phyloP scores from a whole-genome alignment of 331 rosid genomes.

The Rhamnella rubrinervis region DNA sequence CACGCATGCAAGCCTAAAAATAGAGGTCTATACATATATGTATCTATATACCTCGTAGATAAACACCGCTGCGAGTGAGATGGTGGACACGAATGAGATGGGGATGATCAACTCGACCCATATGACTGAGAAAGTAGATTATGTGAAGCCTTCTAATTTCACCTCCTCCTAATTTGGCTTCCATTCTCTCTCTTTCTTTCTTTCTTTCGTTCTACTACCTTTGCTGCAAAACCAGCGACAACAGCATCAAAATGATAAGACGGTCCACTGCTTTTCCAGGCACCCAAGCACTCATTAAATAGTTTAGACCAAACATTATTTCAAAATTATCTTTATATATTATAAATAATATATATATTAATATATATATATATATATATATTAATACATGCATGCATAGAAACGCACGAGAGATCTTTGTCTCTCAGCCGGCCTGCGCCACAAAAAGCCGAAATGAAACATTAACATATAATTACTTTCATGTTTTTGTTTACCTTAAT shows the following conservation, averaged over 20 bases:
- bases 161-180: conserved; percentile 39
- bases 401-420: conserved; percentile 49
- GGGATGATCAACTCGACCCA: conserved; percentile 63
- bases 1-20: neutral
- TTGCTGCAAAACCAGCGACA: too few relatives aligned
- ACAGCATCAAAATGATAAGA: too few relatives aligned
- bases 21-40: neutral
- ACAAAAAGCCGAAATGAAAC: conserved; percentile 28
- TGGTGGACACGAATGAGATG: conserved; percentile 82
- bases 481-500: conserved; percentile 4
- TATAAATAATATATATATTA: conserved; percentile 6
- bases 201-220: too few relatives aligned
- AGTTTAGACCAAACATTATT: conserved; percentile 15
- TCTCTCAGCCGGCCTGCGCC: conserved; percentile 62
- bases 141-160: conserved; percentile 69
- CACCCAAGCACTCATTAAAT: conserved; percentile 14
- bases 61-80: conserved; percentile 62
- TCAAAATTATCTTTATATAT: conserved; percentile 24
- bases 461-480: neutral
- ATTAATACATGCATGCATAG: conserved; percentile 14
- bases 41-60: conserved; percentile 55
- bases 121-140: conserved; percentile 63
- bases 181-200: conserved; percentile 25
- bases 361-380: conserved; percentile 15
- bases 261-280: conserved; percentile 24